Evolutionary conservation across 768 basidiomycete genomes (phyloP).

Genomic region (Thelephora aurantiotincta): DNA sequence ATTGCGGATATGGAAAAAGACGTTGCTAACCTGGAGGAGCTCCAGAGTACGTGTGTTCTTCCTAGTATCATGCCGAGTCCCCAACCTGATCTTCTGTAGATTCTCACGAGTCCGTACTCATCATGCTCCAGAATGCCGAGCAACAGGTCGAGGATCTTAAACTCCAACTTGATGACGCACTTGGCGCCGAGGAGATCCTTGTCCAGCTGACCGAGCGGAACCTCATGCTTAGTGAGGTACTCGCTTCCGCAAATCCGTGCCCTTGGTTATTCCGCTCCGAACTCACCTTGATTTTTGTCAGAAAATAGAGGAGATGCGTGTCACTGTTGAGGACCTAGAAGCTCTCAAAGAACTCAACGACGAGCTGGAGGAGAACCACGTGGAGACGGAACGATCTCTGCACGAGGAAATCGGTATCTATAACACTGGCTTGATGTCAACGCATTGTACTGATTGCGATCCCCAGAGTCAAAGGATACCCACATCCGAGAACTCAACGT

Average conservation of each 20-base stretch:
- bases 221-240: constrained; percentile 77
- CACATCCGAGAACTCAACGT: constrained; percentile 53
- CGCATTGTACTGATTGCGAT: constrained; percentile 2
- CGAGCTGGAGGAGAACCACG: constrained; percentile 92
- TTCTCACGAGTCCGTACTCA: constrained; percentile 65
- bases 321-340: constrained; percentile 92
- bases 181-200: constrained; percentile 93
- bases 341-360: constrained; percentile 92
- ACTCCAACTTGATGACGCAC: constrained; percentile 83
- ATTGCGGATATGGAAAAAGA: constrained; percentile 89
- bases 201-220: constrained; percentile 93
- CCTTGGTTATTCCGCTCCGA: background rate
- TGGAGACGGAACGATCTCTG: constrained; percentile 84
- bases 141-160: constrained; percentile 90
- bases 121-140: constrained; percentile 80
- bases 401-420: constrained; percentile 76
- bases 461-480: constrained; percentile 51
- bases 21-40: constrained; percentile 57
- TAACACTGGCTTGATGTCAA: background rate
- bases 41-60: constrained; percentile 42
- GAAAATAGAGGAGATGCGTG: constrained; percentile 98
- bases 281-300: constrained; percentile 15
- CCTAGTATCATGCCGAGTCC: background rate
- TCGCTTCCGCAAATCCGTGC: constrained; percentile 3
- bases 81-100: constrained; percentile 26